These are phyloP conservation scores for Boletus tomentosulus DNA, from an alignment of 768 basidiomycete genomes.

Conservation along the genomic window DNA sequence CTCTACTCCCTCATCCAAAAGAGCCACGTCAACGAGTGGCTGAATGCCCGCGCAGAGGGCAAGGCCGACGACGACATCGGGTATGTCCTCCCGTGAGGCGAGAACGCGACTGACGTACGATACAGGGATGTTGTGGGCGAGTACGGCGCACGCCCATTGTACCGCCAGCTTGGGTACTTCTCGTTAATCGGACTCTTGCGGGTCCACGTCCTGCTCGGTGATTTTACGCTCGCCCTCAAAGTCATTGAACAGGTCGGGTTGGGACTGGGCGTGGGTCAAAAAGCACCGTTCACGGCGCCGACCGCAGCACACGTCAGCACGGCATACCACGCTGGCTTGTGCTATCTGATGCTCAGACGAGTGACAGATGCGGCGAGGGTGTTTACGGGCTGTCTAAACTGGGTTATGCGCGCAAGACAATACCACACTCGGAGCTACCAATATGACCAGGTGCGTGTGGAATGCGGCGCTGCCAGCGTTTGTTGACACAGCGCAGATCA, in stretches of 20 bases:
- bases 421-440: conserved; percentile 97
- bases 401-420: conserved; percentile 93
- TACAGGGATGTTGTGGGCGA: conserved; percentile 81
- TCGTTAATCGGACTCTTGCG: conserved; percentile 92
- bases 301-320: conserved; percentile 96
- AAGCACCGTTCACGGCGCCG: conserved; percentile 89
- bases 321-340: too few species aligned
- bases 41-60: too few species aligned
- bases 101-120: conserved; percentile 2
- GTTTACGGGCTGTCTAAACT: conserved; percentile 89
- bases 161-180: conserved; percentile 96
- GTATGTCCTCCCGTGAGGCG: too few species aligned
- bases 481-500: conserved; percentile 54
- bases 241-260: conserved; percentile 94
- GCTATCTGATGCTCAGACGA: conserved; percentile 91
- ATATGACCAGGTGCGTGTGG: conserved; percentile 74
- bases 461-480: not conserved
- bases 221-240: conserved; percentile 92
- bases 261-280: conserved; percentile 86
- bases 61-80: conserved; percentile 78
- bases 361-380: conserved; percentile 95
- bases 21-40: conserved; percentile 90
- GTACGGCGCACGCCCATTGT: conserved; percentile 85
- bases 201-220: conserved; percentile 93
- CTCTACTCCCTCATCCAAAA: conserved; percentile 99